Conservation (phyloP, 176 grass and related monocot genomes). For the Tillandsia fasciculata region DNA sequence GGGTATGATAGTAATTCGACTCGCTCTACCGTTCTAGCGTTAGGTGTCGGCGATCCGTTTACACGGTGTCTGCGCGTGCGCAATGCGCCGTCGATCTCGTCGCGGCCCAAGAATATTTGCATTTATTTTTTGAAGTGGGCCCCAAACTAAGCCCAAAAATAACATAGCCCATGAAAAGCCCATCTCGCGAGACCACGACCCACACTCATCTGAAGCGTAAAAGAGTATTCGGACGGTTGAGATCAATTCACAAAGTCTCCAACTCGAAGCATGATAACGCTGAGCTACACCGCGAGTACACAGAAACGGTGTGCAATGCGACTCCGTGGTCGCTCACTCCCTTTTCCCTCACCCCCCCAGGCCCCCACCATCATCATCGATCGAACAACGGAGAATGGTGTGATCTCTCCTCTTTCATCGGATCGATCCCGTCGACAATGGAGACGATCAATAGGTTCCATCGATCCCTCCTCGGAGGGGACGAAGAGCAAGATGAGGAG, state of each 20-base stretch:
- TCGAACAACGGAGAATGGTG: background rate
- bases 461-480: constrained; percentile 50
- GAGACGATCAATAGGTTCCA: constrained; percentile 60
- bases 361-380: too few species aligned
- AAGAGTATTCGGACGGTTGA: too few species aligned
- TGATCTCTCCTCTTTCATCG: background rate
- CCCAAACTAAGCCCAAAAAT: too few species aligned
- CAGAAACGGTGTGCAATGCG: background rate
- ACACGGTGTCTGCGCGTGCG: too few species aligned
- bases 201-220: too few species aligned
- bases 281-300: background rate
- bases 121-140: too few species aligned
- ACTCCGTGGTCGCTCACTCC: background rate
- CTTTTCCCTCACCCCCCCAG: background rate
- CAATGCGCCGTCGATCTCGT: too few species aligned
- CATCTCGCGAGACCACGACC: too few species aligned
- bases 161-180: too few species aligned
- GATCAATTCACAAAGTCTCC: background rate
- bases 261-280: background rate
- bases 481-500: constrained; percentile 42
- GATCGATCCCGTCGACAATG: constrained; percentile 33
- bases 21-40: background rate
- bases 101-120: too few species aligned
- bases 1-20: background rate
- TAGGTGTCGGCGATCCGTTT: background rate